phyloP scores from a whole-genome alignment of 2,329 filamentous ascomycete species.

The Pseudogymnoascus sp. region DNA sequence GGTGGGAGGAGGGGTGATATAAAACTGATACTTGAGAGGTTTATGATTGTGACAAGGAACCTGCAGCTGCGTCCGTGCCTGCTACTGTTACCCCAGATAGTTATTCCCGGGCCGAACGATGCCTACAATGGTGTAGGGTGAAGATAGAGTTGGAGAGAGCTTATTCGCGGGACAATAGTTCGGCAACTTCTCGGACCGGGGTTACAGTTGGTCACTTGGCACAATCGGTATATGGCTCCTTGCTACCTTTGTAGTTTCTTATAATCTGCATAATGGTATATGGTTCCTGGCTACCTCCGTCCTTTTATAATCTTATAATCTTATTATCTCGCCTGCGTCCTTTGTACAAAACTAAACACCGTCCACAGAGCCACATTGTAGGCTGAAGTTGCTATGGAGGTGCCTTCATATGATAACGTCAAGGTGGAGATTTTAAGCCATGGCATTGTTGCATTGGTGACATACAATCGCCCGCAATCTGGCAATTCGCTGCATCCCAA shows the following conservation, averaged over 20 bases:
- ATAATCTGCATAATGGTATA: background rate
- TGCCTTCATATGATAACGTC: background rate
- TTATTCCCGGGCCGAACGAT: background rate
- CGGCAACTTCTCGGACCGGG: background rate
- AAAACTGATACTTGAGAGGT: background rate
- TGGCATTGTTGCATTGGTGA: conserved; percentile 18
- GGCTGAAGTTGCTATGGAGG: background rate
- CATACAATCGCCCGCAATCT: conserved; percentile 23
- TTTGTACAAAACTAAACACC: background rate
- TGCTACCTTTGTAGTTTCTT: background rate
- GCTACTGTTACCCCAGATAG: background rate
- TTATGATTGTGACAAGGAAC: background rate
- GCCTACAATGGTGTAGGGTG: background rate
- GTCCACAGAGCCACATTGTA: background rate
- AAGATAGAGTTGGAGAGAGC: background rate
- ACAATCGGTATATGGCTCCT: background rate
- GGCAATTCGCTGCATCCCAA: conserved; percentile 23
- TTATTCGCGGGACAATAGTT: background rate
- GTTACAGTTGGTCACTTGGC: background rate
- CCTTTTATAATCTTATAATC: background rate
- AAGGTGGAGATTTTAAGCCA: conserved; percentile 2
- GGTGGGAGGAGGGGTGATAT: background rate
- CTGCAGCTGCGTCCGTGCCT: background rate
- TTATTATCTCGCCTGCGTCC: background rate
- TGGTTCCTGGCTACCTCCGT: background rate